phyloP scores from a whole-genome alignment of 345 rosid genomes.

The Eutrema yunnanense region DNA sequence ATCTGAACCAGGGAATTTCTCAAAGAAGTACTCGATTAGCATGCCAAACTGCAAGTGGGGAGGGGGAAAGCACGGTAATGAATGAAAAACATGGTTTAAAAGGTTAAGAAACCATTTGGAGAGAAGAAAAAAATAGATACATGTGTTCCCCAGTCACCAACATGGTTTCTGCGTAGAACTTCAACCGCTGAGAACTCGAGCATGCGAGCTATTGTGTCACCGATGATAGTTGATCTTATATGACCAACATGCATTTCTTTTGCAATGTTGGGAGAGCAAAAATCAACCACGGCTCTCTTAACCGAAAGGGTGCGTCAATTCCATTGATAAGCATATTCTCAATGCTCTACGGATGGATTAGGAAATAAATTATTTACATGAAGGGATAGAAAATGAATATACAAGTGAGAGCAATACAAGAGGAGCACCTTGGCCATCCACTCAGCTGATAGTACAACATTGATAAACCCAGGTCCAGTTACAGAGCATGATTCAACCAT shows the following conservation, averaged over 20 bases:
- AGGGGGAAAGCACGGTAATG: too few species aligned
- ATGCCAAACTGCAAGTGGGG: slow-evolving; percentile 63
- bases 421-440: slow-evolving; percentile 84
- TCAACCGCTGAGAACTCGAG: slow-evolving; percentile 80
- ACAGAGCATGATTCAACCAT: slow-evolving; percentile 80
- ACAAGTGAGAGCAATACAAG: neutral
- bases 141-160: slow-evolving; percentile 98
- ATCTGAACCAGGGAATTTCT: slow-evolving; percentile 55
- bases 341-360: too few species aligned
- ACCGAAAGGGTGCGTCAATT: too few species aligned
- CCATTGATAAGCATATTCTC: too few species aligned
- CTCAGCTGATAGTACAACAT: slow-evolving; percentile 54
- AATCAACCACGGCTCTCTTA: slow-evolving; percentile 75
- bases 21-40: slow-evolving; percentile 83
- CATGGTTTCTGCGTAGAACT: slow-evolving; percentile 88
- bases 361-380: neutral
- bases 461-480: slow-evolving; percentile 93
- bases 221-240: slow-evolving; percentile 81
- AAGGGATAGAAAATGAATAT: neutral
- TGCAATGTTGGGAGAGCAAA: slow-evolving; percentile 87
- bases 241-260: slow-evolving; percentile 97
- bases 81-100: too few species aligned
- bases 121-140: slow-evolving; percentile 17
- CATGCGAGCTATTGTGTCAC: slow-evolving; percentile 87
- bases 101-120: too few species aligned